Percentiles rank a stretch among this genome's conserved stretches.
Conservation (phyloP, 1,284 basidiomycete species). For the Microbotryum silenes-acaulis region DNA sequence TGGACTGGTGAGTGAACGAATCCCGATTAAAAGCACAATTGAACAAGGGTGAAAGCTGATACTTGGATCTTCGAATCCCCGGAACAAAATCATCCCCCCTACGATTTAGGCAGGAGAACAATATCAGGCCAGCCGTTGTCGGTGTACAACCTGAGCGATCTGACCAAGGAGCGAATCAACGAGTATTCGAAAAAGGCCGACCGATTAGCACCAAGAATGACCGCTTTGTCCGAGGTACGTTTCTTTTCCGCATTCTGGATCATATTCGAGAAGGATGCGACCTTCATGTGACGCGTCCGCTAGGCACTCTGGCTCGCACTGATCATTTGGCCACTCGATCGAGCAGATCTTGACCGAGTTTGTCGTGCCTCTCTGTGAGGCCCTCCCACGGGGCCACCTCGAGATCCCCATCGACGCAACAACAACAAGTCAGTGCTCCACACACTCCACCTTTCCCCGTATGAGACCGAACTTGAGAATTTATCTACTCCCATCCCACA, state of each 20-base stretch:
- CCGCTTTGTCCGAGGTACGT: conserved; percentile 37
- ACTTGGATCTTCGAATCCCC: neutral
- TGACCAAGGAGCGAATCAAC: conserved; percentile 48
- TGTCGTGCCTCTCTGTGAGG: conserved; percentile 52
- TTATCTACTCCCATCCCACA: neutral
- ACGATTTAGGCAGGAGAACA: conserved; percentile 4
- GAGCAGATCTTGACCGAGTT: conserved; percentile 62
- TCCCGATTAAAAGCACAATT: conserved; percentile 12
- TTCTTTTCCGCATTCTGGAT: neutral
- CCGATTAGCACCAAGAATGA: conserved; percentile 63
- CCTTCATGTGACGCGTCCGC: neutral
- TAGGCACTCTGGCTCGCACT: conserved; percentile 38
- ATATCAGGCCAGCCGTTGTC: conserved; percentile 63
- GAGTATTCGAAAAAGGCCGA: conserved; percentile 54
- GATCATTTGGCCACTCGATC: conserved; percentile 43
- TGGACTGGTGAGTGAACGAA: too few relatives aligned
- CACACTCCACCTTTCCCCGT: neutral
- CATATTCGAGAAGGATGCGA: too few relatives aligned
- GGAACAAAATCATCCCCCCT: too few relatives aligned
- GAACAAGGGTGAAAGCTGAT: conserved; percentile 53
- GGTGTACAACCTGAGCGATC: conserved; percentile 58
- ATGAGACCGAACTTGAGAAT: too few relatives aligned
- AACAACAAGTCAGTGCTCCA: conserved; percentile 46
- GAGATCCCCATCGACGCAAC: conserved; percentile 51
- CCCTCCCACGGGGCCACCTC: conserved; percentile 49